These are phyloP conservation scores for Penicillium maclennaniae DNA, from an alignment of 495 filamentous ascomycete species.

Conservation along the genomic window DNA sequence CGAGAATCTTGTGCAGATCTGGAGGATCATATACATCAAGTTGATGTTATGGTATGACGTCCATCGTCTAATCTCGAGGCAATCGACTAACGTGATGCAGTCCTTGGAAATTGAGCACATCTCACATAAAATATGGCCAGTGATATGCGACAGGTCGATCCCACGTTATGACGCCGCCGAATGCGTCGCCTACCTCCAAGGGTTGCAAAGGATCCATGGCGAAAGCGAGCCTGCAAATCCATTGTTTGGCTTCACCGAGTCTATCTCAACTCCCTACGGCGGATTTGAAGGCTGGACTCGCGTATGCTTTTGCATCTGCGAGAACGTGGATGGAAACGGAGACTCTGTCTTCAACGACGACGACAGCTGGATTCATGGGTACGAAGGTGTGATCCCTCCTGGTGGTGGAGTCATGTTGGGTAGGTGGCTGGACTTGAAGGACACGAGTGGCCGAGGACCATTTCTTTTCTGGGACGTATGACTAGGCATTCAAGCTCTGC, in stretches of 20 bases:
- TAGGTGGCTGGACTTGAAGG: slow-evolving; percentile 38
- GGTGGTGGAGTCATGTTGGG: slow-evolving; percentile 47
- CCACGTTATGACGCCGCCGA: background rate
- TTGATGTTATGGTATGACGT: slow-evolving; percentile 23
- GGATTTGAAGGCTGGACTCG: slow-evolving; percentile 39
- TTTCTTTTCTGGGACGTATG: slow-evolving; percentile 52
- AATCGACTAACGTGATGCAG: slow-evolving; percentile 13
- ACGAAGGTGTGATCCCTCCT: slow-evolving; percentile 51
- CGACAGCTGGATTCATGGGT: slow-evolving; percentile 34
- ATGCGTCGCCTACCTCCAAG: slow-evolving; percentile 20
- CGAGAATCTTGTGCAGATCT: slow-evolving; percentile 32
- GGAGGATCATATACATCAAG: slow-evolving; percentile 14
- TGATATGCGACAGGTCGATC: slow-evolving; percentile 20
- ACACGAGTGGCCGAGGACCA: slow-evolving; percentile 36
- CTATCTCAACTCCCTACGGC: slow-evolving; percentile 20
- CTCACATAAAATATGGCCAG: slow-evolving; percentile 23
- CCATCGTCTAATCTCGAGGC: background rate
- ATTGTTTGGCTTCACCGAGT: slow-evolving; percentile 32
- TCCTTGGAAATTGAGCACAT: slow-evolving; percentile 17
- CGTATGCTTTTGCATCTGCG: slow-evolving; percentile 38
- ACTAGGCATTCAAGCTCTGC: background rate
- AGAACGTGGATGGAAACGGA: slow-evolving; percentile 8
- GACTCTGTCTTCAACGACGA: slow-evolving; percentile 12
- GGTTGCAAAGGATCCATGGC: slow-evolving; percentile 16
- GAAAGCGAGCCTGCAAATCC: slow-evolving; percentile 5